A percentile compares a stretch with the other conserved stretches of the same genome.
Evolutionary conservation across 2,329 filamentous ascomycete genomes (phyloP).

Genomic region (Epichloe sibirici): DNA sequence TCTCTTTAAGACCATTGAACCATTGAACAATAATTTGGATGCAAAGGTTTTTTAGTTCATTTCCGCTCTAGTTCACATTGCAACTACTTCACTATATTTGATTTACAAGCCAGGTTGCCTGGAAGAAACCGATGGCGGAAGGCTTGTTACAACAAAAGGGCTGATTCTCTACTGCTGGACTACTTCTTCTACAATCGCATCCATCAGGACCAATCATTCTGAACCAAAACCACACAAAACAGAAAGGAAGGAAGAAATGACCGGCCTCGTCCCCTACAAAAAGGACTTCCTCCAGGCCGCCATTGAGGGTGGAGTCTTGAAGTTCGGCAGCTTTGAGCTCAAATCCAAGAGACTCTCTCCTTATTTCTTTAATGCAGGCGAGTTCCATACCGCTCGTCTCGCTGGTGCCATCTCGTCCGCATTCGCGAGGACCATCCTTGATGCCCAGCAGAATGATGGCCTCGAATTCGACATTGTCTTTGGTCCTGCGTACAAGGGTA

Average conservation of each 20-base stretch:
- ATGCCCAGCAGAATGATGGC: conserved; percentile 28
- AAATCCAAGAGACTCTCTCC: conserved; percentile 88
- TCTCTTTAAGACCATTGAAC: background rate
- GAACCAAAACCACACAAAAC: background rate
- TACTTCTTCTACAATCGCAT: background rate
- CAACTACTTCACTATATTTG: too few relatives aligned
- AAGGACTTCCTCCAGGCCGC: conserved; percentile 58
- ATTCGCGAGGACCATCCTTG: conserved; percentile 57
- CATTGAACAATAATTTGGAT: background rate
- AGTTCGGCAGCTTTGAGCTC: conserved; percentile 75
- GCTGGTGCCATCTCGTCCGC: conserved; percentile 67
- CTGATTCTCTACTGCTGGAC: background rate
- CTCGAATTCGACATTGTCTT: conserved; percentile 76
- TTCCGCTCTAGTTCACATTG: background rate
- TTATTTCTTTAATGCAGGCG: conserved; percentile 96
- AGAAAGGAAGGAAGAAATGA: conserved; percentile 3
- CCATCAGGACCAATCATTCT: background rate
- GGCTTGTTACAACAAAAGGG: background rate
- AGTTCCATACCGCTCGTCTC: conserved; percentile 72
- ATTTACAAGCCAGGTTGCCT: background rate
- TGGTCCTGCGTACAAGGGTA: conserved; percentile 92
- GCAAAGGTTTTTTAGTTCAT: background rate
- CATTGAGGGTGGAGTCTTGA: conserved; percentile 57
- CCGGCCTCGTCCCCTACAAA: conserved; percentile 54
- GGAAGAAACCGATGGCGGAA: background rate